Conservation (phyloP, 2,329 filamentous ascomycete genomes). For the Juglanconis sp. region DNA sequence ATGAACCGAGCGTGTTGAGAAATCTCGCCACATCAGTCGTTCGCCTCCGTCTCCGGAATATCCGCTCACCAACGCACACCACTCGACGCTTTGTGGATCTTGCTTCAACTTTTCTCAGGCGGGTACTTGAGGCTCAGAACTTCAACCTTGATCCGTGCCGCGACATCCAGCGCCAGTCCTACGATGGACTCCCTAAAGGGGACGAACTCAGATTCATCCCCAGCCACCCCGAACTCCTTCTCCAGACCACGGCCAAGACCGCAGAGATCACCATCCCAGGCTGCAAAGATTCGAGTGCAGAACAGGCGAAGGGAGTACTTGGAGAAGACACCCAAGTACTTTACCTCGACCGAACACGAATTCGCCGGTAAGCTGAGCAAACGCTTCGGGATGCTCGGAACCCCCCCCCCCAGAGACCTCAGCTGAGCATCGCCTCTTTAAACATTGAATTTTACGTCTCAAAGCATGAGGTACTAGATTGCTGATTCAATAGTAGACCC, state of each 20-base stretch:
- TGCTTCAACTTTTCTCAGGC: too few species aligned
- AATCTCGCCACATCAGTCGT: not conserved
- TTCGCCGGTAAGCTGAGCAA: slow-evolving; percentile 41
- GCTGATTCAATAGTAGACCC: slow-evolving; percentile 52
- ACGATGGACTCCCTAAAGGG: not conserved
- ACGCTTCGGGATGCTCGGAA: too few species aligned
- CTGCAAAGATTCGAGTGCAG: slow-evolving; percentile 56
- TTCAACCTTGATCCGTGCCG: not conserved
- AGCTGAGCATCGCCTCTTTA: too few species aligned
- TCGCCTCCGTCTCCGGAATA: not conserved
- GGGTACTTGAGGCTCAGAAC: too few species aligned
- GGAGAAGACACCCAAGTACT: slow-evolving; percentile 69
- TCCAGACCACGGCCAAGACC: slow-evolving; percentile 43
- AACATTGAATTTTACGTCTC: too few species aligned
- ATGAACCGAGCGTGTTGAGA: not conserved
- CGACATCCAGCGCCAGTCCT: not conserved
- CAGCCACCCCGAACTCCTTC: slow-evolving; percentile 20
- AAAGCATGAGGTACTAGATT: not conserved
- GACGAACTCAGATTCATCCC: not conserved
- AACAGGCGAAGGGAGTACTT: slow-evolving; percentile 79
- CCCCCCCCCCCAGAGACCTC: not conserved
- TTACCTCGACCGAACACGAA: slow-evolving; percentile 54
- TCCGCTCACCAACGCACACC: not conserved
- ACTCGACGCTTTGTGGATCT: not conserved
- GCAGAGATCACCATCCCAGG: slow-evolving; percentile 38